Evolutionary conservation across 169 alveolate genomes (phyloP).

Genomic region (Amoebophrya sp.): DNA sequence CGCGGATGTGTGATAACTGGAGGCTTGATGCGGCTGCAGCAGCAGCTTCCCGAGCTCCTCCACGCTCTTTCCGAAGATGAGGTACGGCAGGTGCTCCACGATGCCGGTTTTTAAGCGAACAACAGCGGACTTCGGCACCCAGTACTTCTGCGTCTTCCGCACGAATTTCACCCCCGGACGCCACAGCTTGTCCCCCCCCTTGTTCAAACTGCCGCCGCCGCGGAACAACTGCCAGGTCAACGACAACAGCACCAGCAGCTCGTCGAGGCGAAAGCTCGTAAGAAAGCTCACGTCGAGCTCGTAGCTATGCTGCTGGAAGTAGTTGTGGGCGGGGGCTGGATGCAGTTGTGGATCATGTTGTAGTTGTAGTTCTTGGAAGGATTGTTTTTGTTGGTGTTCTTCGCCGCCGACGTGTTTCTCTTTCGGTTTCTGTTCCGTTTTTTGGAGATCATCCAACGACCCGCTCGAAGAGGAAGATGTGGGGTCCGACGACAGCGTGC

Average conservation of each 20-base stretch:
- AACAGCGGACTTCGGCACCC: constrained; percentile 41
- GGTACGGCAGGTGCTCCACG: constrained; percentile 42
- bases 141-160: constrained; percentile 41
- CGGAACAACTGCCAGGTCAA: not conserved
- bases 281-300: no score
- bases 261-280: not conserved
- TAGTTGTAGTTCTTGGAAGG: no score
- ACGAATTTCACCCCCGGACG: constrained; percentile 43
- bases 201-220: not conserved
- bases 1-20: no score
- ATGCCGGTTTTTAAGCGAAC: constrained; percentile 46
- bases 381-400: no score
- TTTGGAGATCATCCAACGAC: no score
- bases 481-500: no score
- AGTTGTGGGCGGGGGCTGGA: no score
- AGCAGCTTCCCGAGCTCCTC: constrained; percentile 38
- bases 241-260: not conserved
- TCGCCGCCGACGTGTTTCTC: no score
- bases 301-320: no score
- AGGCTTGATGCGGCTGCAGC: constrained; percentile 29
- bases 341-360: no score
- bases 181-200: constrained; percentile 30
- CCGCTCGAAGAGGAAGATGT: no score
- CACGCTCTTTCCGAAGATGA: constrained; percentile 39
- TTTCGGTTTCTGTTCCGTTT: no score